Evolutionary conservation across 805 yeast species (phyloP).

Genomic region (Barnettozyma populi): DNA sequence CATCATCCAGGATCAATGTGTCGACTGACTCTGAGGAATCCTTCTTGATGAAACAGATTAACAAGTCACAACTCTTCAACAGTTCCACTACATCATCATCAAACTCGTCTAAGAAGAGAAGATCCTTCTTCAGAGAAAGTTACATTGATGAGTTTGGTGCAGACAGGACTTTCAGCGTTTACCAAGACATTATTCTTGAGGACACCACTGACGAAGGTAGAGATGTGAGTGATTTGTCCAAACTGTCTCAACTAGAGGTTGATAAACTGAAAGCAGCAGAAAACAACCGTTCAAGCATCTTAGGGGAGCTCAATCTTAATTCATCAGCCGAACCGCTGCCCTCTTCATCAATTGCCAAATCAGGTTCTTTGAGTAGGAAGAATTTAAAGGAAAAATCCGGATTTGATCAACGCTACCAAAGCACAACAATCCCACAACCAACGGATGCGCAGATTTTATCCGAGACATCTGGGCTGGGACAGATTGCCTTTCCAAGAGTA

Average conservation of each 20-base stretch:
- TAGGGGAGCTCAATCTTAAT: constrained; percentile 11
- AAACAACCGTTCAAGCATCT: constrained; percentile 6
- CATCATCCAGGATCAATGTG: constrained; percentile 7
- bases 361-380: constrained; percentile 1
- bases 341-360: background rate
- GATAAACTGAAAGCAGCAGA: constrained; percentile 7
- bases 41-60: constrained; percentile 23
- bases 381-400: constrained; percentile 1
- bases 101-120: constrained; percentile 11
- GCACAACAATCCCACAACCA: background rate
- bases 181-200: constrained; percentile 22
- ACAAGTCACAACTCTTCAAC: constrained; percentile 23
- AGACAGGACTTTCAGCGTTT: constrained; percentile 19
- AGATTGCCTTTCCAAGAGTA: background rate
- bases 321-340: background rate
- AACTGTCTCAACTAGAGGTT: constrained; percentile 16
- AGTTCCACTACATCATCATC: constrained; percentile 11
- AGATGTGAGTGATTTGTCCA: constrained; percentile 17
- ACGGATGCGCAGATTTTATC: background rate
- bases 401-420: background rate
- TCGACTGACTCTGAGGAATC: constrained; percentile 28
- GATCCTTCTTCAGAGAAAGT: constrained; percentile 22
- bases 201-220: constrained; percentile 15
- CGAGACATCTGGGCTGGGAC: background rate
- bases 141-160: constrained; percentile 23